phyloP scores from a whole-genome alignment of 1,284 basidiomycete genomes.

The Trametes versicolor region DNA sequence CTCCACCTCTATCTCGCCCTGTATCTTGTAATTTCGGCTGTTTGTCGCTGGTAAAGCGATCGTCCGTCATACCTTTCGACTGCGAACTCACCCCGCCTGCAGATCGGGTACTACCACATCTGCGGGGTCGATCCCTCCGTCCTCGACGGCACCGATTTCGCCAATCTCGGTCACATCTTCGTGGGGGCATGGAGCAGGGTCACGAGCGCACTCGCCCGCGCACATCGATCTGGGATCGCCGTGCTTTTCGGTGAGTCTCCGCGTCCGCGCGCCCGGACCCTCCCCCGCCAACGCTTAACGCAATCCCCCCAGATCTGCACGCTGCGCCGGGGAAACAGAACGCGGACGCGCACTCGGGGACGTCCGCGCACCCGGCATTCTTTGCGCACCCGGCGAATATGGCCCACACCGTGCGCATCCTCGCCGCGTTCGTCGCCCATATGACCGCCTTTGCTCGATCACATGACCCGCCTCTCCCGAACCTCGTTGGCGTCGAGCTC shows the following conservation, averaged over 20 bases:
- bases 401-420: constrained; percentile 61
- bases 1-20: not conserved
- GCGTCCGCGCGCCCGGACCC: not conserved
- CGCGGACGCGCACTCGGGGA: constrained; percentile 70
- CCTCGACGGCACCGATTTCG: constrained; percentile 80
- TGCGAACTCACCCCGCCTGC: constrained; percentile 22
- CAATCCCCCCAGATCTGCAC: constrained; percentile 63
- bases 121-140: constrained; percentile 69
- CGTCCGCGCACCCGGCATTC: constrained; percentile 62
- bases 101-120: constrained; percentile 87
- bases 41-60: not conserved
- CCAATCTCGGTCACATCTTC: constrained; percentile 66
- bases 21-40: constrained; percentile 4
- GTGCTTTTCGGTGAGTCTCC: constrained; percentile 71
- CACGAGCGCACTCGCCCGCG: constrained; percentile 70
- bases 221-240: constrained; percentile 73
- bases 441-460: constrained; percentile 52
- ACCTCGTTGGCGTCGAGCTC: constrained; percentile 85
- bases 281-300: not conserved
- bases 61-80: not conserved
- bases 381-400: constrained; percentile 61
- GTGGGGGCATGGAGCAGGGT: constrained; percentile 80
- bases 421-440: constrained; percentile 56
- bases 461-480: constrained; percentile 54
- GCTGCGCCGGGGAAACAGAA: constrained; percentile 85